Conservation (phyloP, 1,284 basidiomycete species). For the Austropuccinia psidii region DNA sequence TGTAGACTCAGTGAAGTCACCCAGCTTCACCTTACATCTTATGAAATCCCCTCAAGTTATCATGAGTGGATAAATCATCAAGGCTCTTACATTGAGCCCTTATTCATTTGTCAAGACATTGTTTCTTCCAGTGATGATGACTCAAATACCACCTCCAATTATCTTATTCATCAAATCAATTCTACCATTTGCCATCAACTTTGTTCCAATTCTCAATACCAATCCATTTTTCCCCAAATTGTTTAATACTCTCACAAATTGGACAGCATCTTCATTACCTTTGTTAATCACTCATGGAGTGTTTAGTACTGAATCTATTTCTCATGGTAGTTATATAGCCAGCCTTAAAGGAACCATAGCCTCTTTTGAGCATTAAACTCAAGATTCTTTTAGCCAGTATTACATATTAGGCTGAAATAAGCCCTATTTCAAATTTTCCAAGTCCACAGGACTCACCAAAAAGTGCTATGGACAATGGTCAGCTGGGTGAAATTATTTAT, state of each 20-base stretch:
- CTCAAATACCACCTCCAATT: conserved; percentile 38
- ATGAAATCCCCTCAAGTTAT: neutral
- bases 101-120: conserved; percentile 6
- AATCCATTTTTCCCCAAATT: conserved; percentile 57
- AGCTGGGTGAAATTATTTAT: conserved; percentile 53
- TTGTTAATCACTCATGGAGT: conserved; percentile 49
- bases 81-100: neutral
- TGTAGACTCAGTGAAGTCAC: no score
- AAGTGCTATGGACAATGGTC: neutral
- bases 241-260: conserved; percentile 45
- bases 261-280: conserved; percentile 45
- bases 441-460: conserved; percentile 44
- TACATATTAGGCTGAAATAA: conserved; percentile 53
- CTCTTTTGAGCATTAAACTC: conserved; percentile 46
- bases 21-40: neutral
- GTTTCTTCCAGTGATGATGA: conserved; percentile 23
- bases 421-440: conserved; percentile 68
- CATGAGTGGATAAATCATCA: neutral
- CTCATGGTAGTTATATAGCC: conserved; percentile 48
- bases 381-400: conserved; percentile 55
- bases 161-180: conserved; percentile 25
- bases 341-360: conserved; percentile 47
- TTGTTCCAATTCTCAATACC: conserved; percentile 46
- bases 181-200: conserved; percentile 31
- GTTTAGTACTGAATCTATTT: conserved; percentile 47